phyloP scores from a whole-genome alignment of 2,329 filamentous ascomycete species.

The Davidsoniella eucalypti region DNA sequence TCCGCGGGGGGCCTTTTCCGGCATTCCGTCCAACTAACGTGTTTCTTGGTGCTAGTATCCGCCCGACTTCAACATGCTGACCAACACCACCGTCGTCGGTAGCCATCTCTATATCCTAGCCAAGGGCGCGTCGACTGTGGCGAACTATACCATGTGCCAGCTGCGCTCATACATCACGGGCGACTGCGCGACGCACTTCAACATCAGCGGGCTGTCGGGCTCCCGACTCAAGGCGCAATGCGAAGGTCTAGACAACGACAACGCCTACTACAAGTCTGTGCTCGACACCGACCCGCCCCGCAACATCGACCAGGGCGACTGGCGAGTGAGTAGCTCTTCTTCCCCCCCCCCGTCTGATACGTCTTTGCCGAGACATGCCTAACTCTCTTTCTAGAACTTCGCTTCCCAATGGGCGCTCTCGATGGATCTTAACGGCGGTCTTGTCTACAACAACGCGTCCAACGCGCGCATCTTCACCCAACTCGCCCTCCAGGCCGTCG shows the following conservation, averaged over 20 bases:
- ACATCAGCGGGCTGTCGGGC: slow-evolving; percentile 38
- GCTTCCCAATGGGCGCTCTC: slow-evolving; percentile 36
- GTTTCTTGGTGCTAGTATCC: background rate
- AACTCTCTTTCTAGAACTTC: slow-evolving; percentile 22
- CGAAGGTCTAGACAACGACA: slow-evolving; percentile 33
- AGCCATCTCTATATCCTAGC: background rate
- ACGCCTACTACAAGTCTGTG: slow-evolving; percentile 32
- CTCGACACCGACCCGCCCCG: background rate
- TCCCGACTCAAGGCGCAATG: slow-evolving; percentile 45
- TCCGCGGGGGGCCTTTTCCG: too few relatives aligned
- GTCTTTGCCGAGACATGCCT: too few relatives aligned
- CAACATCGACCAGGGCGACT: background rate
- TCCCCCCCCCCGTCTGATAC: too few relatives aligned
- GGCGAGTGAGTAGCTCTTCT: slow-evolving; percentile 4
- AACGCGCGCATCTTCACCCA: slow-evolving; percentile 41
- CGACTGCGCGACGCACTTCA: slow-evolving; percentile 48
- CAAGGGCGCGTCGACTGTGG: slow-evolving; percentile 17
- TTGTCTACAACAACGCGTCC: slow-evolving; percentile 37
- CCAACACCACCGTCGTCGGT: background rate
- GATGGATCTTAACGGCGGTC: slow-evolving; percentile 39
- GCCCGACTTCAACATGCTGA: background rate
- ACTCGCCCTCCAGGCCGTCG: slow-evolving; percentile 22
- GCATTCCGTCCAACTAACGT: too few relatives aligned
- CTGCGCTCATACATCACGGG: slow-evolving; percentile 47
- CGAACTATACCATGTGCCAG: slow-evolving; percentile 47